Evolutionary conservation across 495 filamentous ascomycete species (phyloP), one percentile per base, ranked within the genome.

Genomic region (Elasticomyces elasticus): DNA sequence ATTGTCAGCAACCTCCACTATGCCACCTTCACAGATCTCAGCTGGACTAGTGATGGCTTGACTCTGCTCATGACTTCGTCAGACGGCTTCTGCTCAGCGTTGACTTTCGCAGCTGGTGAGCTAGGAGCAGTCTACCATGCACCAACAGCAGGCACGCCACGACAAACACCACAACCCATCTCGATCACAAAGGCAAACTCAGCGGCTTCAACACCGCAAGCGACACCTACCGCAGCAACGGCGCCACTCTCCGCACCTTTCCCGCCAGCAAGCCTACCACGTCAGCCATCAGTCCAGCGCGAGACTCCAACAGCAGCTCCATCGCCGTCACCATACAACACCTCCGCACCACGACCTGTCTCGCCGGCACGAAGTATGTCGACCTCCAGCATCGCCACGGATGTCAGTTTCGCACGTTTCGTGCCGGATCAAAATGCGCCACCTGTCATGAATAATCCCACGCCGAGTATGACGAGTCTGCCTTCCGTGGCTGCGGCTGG

Each of bases 1-100:
- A 72, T 95, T 17, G 89, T 97, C 20, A 96, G 87, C 77, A 99
- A 99, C 63, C 64, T 99, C 45, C 94, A 99, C 60, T 95, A 87
- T 67, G 89, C 94, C 6, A 95, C 90, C 0, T 99, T 99, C 62
- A 97, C 94, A 1, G 94, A 99, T 69, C 68, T 99, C 55, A 85
- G 86, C 22, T 99, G 94, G 94, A 94, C 94, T 1, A 85, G 76
- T 58, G 94, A 99, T 67, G 94, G 94, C 1, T 74, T 85, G 42
- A 97, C 90, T 1, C 71, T 99, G 23, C 75, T 97, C 31, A 96
- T 99, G 78, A 90, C 87, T 50, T 97, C 94, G 0, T 95, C 94
- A 0, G 94, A 99, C 64, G 94, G 94, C 0, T 99, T 96, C 70
- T 97, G 94, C 64, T 99, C 94, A 0, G 82, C 86, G 0, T 74